Evolutionary conservation across 495 filamentous ascomycete genomes (phyloP), one percentile per base, ranked within the genome.

Genomic region (Penicillium goetzii): DNA sequence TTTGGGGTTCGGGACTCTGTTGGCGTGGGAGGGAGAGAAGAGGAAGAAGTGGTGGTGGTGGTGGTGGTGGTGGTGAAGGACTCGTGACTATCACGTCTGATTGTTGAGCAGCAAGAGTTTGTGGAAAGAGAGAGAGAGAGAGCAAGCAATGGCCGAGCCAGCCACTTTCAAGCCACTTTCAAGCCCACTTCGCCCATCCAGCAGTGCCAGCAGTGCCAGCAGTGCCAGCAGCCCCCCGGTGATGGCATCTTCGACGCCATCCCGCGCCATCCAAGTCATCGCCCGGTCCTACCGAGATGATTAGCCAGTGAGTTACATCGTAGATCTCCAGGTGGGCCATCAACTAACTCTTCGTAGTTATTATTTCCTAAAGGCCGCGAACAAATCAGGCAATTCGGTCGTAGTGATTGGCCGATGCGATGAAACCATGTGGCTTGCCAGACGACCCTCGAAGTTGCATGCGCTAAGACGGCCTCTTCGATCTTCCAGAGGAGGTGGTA

Each of bases 401-500:
- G n/a, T 38, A 49, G 26, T 49, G 53, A 63, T 49, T 49, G 50
- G 33, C 45, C 19, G 47, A 45, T 41, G 9, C 66, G 59, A 71
- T 69, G 69, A 62, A 67, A 71, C 69, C 66, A 71, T 71, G 66
- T 67, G 69, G 66, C 66, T 60, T 62, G 47, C 19, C 40, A 64
- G 33, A 30, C 43, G 58, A 61, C 63, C 59, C 30, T 49, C 50
- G 60, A 59, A 69, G 69, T 71, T 64, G 59, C 66, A 71, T 69
- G 49, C 59, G 51, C 61, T 64, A 61, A 28, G 43, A 52, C 19
- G 28, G 23, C 4, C n/a, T 55, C 14, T 8, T 8, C 25, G 25
- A 30, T 51, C 25, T 10, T 26, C 47, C 47, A 51, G 47, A 51
- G 26, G 6, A 19, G n/a, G n/a, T 45, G 17, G 41, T 0, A 14